Evolutionary conservation across 768 basidiomycete species (phyloP), one percentile per base, ranked within the genome.

Genomic region (Galerina marginata): DNA sequence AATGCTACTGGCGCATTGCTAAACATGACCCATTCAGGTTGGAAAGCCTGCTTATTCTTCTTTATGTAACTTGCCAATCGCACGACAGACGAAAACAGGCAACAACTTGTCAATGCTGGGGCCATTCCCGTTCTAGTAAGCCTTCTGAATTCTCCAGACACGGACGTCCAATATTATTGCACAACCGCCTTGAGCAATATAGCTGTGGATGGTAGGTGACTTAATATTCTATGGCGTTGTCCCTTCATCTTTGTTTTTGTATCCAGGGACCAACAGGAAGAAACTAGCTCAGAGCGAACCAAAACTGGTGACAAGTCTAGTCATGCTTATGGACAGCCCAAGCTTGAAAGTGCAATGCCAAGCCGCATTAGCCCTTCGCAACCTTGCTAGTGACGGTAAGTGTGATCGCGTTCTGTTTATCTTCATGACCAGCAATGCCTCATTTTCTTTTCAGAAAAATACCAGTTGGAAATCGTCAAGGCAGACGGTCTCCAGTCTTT

Each of bases 131-230:
- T 99, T 33, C 85, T 96, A 10, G 97, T 99, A 65, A 90, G 90
- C 69, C 82, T 99, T 37, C 81, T 99, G 63, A 97, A 96, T 72
- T 95, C 93, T 5, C 88, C 92, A 49, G 97, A 99, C 73, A 99
- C 97, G n/a, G 97, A 99, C 71, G 97, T 99, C 2, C 97, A 99
- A 74, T 99, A 99, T 71, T 99, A 99, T 73, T 99, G 97, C 76
- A 99, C 97, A 6, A 99, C 97, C 11, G 97, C 97, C 6, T 77
- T 99, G 67, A 95, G 93, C 73, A 99, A 99, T 71, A 99, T 99
- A 65, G 97, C 97, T 37, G 97, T 99, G 6, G 97, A 99, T 77
- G 92, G 94, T 88, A 65, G 15, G 73, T 52, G 2, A 38, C 25
- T 20, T 42, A 3, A 6, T 16, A 66, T 59, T 33, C 52, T 25